Conservation (phyloP, 2,329 filamentous ascomycete species). For the Chaetomium sp. region DNA sequence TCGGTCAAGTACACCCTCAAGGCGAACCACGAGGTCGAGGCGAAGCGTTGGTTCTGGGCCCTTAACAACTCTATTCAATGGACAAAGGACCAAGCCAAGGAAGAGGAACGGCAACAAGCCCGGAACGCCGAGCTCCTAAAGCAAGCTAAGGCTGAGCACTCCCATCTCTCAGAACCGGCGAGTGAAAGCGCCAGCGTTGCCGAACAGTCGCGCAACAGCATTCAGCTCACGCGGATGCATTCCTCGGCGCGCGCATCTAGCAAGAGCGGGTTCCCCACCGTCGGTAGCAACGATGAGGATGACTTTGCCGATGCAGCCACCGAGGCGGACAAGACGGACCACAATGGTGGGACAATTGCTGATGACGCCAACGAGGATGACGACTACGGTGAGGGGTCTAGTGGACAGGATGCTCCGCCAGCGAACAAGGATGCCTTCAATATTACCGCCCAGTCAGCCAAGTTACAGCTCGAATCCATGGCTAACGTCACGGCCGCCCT, state of each 20-base stretch:
- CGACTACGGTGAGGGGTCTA: conserved; percentile 78
- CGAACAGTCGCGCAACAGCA: conserved; percentile 49
- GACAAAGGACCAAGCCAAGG: conserved; percentile 94
- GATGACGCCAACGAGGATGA: conserved; percentile 61
- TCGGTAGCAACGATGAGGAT: conserved; percentile 57
- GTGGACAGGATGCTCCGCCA: conserved; percentile 71
- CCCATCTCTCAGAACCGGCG: conserved; percentile 50
- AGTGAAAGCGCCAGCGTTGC: conserved; percentile 57
- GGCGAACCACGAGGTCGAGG: conserved; percentile 96
- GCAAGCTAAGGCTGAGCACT: conserved; percentile 76
- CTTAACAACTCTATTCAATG: conserved; percentile 98
- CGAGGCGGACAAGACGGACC: conserved; percentile 46
- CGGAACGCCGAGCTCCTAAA: conserved; percentile 74
- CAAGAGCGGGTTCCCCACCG: conserved; percentile 44
- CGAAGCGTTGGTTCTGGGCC: conserved; percentile 98
- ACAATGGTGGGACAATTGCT: conserved; percentile 37
- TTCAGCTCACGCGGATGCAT: conserved; percentile 49
- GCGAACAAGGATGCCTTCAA: conserved; percentile 91
- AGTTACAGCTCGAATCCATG: conserved; percentile 87
- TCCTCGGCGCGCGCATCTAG: conserved; percentile 42
- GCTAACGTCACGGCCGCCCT: conserved; percentile 83
- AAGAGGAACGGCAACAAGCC: conserved; percentile 77
- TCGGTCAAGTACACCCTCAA: conserved; percentile 98
- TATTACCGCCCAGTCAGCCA: conserved; percentile 94
- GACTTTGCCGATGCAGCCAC: conserved; percentile 53